These are phyloP conservation scores for Candida ficus DNA, from an alignment of 805 yeast species.

Conservation along the genomic window DNA sequence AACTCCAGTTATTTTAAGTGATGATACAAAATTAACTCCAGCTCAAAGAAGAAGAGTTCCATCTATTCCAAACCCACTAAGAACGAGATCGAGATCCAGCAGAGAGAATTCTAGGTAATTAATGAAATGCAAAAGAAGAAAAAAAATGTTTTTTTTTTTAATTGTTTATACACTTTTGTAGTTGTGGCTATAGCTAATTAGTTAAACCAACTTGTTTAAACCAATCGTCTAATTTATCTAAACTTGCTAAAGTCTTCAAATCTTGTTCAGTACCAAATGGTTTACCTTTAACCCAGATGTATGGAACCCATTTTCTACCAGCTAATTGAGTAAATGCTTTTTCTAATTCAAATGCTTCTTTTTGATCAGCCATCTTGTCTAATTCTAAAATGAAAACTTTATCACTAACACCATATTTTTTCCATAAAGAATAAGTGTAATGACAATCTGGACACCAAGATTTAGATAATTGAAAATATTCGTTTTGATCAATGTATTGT, in stretches of 20 bases:
- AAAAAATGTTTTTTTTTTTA: neutral
- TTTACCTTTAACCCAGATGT: slow-evolving; percentile 55
- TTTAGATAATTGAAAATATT: slow-evolving; percentile 56
- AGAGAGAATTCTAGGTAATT: slow-evolving; percentile 19
- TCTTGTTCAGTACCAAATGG: slow-evolving; percentile 54
- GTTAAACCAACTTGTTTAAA: slow-evolving; percentile 21
- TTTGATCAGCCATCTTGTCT: slow-evolving; percentile 42
- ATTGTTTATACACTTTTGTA: neutral
- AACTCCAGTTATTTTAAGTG: neutral
- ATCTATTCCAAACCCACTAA: slow-evolving; percentile 21
- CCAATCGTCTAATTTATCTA: slow-evolving; percentile 20
- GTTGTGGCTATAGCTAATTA: neutral
- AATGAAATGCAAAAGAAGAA: neutral
- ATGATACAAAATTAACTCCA: slow-evolving; percentile 13
- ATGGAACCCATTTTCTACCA: slow-evolving; percentile 66
- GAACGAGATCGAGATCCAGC: slow-evolving; percentile 25
- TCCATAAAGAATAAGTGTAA: slow-evolving; percentile 53
- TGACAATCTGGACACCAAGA: slow-evolving; percentile 80
- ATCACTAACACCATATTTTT: slow-evolving; percentile 43
- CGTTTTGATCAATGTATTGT: slow-evolving; percentile 39
- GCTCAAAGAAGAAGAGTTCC: slow-evolving; percentile 26
- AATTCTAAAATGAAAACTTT: slow-evolving; percentile 56
- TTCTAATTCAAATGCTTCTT: slow-evolving; percentile 49
- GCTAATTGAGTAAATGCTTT: slow-evolving; percentile 50
- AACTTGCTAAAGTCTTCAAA: slow-evolving; percentile 28